Percentiles rank a stretch among this genome's conserved stretches.
Conservation (phyloP, 305 asterid species). For the Rubia peregrina region DNA sequence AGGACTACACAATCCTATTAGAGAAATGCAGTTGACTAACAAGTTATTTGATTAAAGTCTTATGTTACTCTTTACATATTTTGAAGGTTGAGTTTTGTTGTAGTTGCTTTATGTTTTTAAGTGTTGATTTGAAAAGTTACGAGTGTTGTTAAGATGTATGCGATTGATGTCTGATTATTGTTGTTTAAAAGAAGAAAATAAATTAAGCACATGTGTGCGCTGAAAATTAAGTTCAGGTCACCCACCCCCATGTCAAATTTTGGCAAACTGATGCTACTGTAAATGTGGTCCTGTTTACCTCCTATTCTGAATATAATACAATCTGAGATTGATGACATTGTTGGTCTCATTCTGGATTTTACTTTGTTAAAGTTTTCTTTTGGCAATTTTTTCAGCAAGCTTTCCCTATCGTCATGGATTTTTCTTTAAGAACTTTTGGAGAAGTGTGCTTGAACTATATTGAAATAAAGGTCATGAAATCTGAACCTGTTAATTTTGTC, state of each 20-base stretch:
- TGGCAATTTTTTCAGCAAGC: neutral
- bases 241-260: neutral
- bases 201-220: neutral
- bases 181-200: neutral
- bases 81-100: neutral
- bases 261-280: neutral
- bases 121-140: neutral
- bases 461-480: neutral
- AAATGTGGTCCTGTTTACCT: neutral
- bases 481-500: conserved; percentile 4
- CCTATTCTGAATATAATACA: neutral
- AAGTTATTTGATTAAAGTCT: neutral
- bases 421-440: neutral
- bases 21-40: neutral
- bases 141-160: neutral
- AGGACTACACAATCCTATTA: neutral
- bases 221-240: neutral
- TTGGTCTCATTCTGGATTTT: neutral
- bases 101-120: neutral
- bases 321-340: neutral
- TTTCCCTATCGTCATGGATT: neutral
- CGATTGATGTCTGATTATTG: neutral
- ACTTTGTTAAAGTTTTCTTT: neutral
- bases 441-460: neutral
- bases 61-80: neutral